Evolutionary conservation across 192 early-diverging fungal genomes (phyloP), one percentile per base, ranked within the genome.

Genomic region (Rhizophlyctis rosea): DNA sequence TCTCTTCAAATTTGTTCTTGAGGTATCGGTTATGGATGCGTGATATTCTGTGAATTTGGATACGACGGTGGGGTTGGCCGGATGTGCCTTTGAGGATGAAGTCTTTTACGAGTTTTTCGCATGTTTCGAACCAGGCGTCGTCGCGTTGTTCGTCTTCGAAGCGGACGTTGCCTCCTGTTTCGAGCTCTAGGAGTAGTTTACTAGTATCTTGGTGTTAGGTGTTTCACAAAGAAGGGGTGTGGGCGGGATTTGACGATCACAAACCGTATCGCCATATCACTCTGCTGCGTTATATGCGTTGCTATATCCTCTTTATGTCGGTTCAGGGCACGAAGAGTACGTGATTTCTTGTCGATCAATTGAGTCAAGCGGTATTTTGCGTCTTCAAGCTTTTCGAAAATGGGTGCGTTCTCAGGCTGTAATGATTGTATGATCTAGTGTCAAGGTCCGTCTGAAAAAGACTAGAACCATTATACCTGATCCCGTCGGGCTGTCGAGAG

Each of bases 91-190:
- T 48, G 14, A 61, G 53, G 13, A 82, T 69, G 50, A 78, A 67
- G 27, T 60, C 68, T 35, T 80, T 79, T 13, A 82, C 70, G 24
- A 76, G 66, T 0, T 50, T 62, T 55, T 79, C 77, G 61, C 81
- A 82, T 24, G 61, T 55, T 13, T 47, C 69, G 27, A 82, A 72
- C 76, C 77, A 79, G 0, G 59, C 44, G 35, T 79, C 77, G 29
- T 75, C 76, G n/a, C 62, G 18, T 29, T 84, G 70, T 34, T 75
- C 77, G 54, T 81, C 77, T 67, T 85, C 83, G 70, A 85, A 79
- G 3, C 83, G 74, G 21, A 85, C 77, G 56, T 85, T 85, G 21
- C 83, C 83, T 9, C 83, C 83, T 1, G 83, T 84, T 63, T 81
- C 81, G 11, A 85, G 70, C 63, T 85, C 83, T n/a, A 85, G 55